These are phyloP conservation scores for Cladobotryum protrusum DNA, from an alignment of 2,329 filamentous ascomycete genomes.

Conservation along the genomic window DNA sequence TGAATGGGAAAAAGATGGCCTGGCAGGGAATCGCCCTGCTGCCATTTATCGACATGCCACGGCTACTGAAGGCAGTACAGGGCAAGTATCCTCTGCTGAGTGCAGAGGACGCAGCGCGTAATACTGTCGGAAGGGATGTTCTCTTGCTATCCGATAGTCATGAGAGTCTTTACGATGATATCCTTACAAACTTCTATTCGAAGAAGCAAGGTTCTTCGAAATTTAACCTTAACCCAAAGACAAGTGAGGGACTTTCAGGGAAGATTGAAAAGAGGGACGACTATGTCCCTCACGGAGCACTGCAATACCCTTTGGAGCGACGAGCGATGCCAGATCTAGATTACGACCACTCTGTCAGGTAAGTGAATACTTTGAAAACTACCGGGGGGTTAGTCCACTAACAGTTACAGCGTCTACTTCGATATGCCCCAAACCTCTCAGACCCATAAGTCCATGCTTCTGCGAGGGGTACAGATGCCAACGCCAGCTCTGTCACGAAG, in stretches of 20 bases:
- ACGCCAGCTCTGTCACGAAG: conserved; percentile 64
- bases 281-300: conserved; percentile 75
- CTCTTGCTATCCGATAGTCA: conserved; percentile 80
- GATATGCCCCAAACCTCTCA: conserved; percentile 68
- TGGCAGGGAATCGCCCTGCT: conserved; percentile 95
- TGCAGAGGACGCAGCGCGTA: conserved; percentile 70
- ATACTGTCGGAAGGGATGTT: conserved; percentile 72
- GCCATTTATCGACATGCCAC: conserved; percentile 91
- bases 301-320: conserved; percentile 71
- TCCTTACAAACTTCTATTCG: conserved; percentile 82
- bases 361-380: conserved; percentile 18
- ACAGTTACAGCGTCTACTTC: conserved; percentile 65
- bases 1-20: conserved; percentile 97
- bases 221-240: conserved; percentile 66
- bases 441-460: conserved; percentile 87
- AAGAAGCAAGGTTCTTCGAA: conserved; percentile 68
- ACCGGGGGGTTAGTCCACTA: conserved; percentile 17
- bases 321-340: conserved; percentile 70
- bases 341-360: conserved; percentile 81
- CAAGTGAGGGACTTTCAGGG: conserved; percentile 73
- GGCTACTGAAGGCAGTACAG: conserved; percentile 74
- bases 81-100: conserved; percentile 76
- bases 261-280: conserved; percentile 73
- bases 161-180: conserved; percentile 71
- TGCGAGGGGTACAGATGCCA: conserved; percentile 73